Evolutionary conservation across 192 early-diverging fungal species (phyloP).

Genomic region (Podila epigama): DNA sequence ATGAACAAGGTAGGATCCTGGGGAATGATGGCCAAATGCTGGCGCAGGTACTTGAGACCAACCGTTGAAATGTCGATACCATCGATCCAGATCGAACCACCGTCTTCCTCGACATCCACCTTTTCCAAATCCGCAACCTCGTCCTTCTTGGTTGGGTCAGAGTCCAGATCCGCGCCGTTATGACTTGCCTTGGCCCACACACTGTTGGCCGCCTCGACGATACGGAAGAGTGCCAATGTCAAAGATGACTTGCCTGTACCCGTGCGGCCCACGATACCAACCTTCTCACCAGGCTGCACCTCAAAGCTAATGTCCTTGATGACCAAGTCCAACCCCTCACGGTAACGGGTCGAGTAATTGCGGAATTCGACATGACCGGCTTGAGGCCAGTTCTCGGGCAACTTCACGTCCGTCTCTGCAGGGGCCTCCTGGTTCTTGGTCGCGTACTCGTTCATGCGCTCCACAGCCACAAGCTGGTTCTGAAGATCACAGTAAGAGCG

Average conservation of each 20-base stretch:
- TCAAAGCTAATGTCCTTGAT: constrained; percentile 61
- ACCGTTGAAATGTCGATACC: constrained; percentile 73
- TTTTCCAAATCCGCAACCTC: constrained; percentile 8
- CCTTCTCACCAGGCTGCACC: constrained; percentile 57
- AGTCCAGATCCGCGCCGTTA: constrained; percentile 27
- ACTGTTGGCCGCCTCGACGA: constrained; percentile 60
- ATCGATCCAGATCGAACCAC: constrained; percentile 78
- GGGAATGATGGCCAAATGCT: constrained; percentile 83
- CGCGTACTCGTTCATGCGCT: constrained; percentile 79
- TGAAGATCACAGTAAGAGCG: constrained; percentile 87
- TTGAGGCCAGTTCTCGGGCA: constrained; percentile 77
- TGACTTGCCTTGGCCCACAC: constrained; percentile 32
- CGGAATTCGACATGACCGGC: constrained; percentile 76
- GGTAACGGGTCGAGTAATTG: constrained; percentile 84
- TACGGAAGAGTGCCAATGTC: constrained; percentile 55
- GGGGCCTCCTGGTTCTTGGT: constrained; percentile 81
- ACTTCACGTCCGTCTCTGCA: constrained; percentile 75
- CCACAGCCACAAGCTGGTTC: constrained; percentile 74
- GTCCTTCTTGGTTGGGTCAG: constrained; percentile 10
- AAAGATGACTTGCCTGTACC: constrained; percentile 64
- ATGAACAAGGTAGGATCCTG: constrained; percentile 88
- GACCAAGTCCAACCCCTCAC: constrained; percentile 79
- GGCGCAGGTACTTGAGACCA: constrained; percentile 74
- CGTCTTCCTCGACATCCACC: constrained; percentile 15
- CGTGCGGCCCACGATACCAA: constrained; percentile 78